These are phyloP conservation scores for Trichothecium roseum DNA, from an alignment of 2,329 filamentous ascomycete species.

Conservation along the genomic window DNA sequence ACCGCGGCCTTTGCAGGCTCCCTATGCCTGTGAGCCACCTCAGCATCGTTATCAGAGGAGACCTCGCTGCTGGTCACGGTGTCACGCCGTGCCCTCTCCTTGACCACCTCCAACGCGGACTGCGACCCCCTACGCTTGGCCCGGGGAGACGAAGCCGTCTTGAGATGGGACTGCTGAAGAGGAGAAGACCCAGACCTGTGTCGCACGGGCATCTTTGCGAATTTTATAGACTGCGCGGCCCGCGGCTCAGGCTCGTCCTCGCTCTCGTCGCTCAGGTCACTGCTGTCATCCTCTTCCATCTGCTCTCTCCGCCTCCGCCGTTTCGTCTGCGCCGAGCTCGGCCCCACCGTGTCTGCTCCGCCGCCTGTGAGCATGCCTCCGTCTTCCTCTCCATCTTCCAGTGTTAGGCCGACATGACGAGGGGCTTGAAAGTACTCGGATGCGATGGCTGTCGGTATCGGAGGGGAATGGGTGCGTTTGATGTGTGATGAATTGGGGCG, in stretches of 20 bases:
- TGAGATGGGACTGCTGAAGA: constrained; percentile 54
- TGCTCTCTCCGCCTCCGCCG: constrained; percentile 59
- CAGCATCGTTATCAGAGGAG: constrained; percentile 72
- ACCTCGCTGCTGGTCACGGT: constrained; percentile 76
- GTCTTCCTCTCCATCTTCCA: constrained; percentile 63
- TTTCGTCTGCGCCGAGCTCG: constrained; percentile 55
- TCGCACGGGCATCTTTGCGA: constrained; percentile 88
- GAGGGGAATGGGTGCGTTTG: constrained; percentile 76
- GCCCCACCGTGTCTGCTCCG: constrained; percentile 57
- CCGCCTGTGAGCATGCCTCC: constrained; percentile 62
- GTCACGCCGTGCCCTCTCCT: constrained; percentile 59
- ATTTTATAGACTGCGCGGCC: constrained; percentile 84
- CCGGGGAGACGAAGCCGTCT: constrained; percentile 43
- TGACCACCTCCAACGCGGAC: constrained; percentile 58
- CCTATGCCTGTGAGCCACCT: constrained; percentile 53
- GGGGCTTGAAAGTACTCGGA: constrained; percentile 76
- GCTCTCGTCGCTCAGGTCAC: constrained; percentile 74
- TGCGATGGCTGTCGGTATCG: constrained; percentile 72
- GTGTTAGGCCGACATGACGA: constrained; percentile 49
- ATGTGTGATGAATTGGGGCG: constrained; percentile 61
- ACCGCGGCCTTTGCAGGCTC: constrained; percentile 50
- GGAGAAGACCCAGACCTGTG: constrained; percentile 83
- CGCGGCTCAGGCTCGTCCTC: constrained; percentile 68
- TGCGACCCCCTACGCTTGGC: constrained; percentile 56
- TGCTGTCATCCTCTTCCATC: constrained; percentile 77